Conservation (phyloP, 345 rosid species). For the Lepidium africanum region DNA sequence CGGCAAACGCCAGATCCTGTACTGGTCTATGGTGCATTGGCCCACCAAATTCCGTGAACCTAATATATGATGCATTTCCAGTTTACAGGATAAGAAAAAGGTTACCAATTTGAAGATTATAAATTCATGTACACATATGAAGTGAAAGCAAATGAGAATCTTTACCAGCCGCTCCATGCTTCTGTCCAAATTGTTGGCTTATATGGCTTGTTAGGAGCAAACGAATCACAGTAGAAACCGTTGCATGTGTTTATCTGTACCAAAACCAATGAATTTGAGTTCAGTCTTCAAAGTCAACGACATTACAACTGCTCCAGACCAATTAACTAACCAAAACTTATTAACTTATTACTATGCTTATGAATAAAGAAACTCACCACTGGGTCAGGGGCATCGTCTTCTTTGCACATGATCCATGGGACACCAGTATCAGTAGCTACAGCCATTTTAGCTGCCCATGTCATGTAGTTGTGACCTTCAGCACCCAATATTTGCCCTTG, state of each 20-base stretch:
- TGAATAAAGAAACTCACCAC: conserved; percentile 43
- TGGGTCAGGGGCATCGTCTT: conserved; percentile 99
- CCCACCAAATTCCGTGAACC: conserved; percentile 97
- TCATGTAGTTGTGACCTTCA: conserved; percentile 73
- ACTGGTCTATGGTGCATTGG: conserved; percentile 90
- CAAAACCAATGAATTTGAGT: conserved; percentile 12
- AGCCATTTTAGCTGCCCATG: conserved; percentile 99
- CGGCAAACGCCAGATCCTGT: conserved; percentile 94
- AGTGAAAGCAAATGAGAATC: neutral
- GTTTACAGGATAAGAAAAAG: neutral
- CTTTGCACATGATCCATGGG: conserved; percentile 99
- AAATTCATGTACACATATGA: conserved; percentile 1
- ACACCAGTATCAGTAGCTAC: conserved; percentile 76
- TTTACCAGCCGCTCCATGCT: conserved; percentile 99
- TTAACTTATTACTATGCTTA: neutral
- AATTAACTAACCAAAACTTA: neutral
- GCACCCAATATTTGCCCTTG: conserved; percentile 74
- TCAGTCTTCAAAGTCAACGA: neutral
- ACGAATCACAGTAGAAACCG: conserved; percentile 96
- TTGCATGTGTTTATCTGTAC: conserved; percentile 95
- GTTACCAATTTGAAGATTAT: neutral
- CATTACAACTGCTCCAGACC: neutral
- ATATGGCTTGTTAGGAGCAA: conserved; percentile 90
- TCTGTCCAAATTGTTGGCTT: conserved; percentile 98
- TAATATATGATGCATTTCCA: conserved; percentile 23